Percentiles rank a stretch among this genome's conserved stretches.
Evolutionary conservation across 1,139 yeast genomes (phyloP).

Genomic region (Pichia sp.): DNA sequence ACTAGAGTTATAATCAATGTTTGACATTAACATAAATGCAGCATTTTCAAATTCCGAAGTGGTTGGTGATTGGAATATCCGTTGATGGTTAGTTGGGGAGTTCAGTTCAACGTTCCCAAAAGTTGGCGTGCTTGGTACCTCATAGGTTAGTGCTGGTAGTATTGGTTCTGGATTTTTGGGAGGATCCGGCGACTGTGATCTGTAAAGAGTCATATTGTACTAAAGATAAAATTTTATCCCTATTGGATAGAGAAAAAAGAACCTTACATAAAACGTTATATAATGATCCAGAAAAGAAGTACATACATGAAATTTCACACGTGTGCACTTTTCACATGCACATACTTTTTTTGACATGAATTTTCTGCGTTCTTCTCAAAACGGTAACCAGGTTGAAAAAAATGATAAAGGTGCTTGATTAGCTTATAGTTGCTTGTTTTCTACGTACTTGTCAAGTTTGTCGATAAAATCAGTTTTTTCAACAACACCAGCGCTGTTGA

Average conservation of each 20-base stretch:
- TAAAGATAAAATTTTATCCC: too few relatives aligned
- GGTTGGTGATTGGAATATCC: neutral
- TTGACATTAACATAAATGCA: conserved; percentile 11
- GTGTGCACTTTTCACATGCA: conserved; percentile 11
- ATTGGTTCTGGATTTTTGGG: neutral
- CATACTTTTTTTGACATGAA: neutral
- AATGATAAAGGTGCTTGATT: too few relatives aligned
- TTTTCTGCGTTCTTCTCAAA: neutral
- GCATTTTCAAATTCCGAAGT: conserved; percentile 11
- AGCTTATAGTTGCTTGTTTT: neutral
- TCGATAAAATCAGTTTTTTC: neutral
- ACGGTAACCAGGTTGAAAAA: neutral
- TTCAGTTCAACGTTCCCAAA: conserved; percentile 2
- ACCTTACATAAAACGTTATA: too few relatives aligned
- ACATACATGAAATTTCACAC: neutral
- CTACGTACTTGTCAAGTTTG: neutral
- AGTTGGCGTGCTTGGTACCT: conserved; percentile 7
- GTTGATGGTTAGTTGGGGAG: neutral
- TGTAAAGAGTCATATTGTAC: neutral
- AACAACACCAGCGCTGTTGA: conserved; percentile 55
- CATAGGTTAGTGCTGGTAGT: neutral
- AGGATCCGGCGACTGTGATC: neutral
- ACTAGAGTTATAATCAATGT: too few relatives aligned
- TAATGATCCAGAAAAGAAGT: too few relatives aligned
- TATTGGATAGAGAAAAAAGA: too few relatives aligned